Base-by-base conservation (phyloP, 2,329 filamentous ascomycete genomes). In the Amylocarpus encephaloides region DNA sequence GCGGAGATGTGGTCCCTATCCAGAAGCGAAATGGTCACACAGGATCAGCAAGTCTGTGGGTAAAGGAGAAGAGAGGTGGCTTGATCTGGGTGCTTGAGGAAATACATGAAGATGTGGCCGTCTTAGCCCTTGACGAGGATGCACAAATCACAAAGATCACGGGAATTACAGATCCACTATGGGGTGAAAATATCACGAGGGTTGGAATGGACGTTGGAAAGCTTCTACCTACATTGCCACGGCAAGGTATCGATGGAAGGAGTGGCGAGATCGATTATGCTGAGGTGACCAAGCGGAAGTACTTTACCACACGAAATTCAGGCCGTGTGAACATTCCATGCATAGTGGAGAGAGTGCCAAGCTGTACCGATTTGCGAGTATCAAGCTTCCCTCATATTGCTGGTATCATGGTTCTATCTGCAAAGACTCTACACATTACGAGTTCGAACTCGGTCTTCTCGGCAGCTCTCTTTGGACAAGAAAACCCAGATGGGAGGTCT, bases 81-180 rank as follows among this genome's bases (percentile, higher is more conserved):
- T 71, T 98, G 52, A 97, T 98, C 53, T 98, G 93, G 93, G 93
- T 98, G 7, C 71, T 98, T 2, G 93, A 98, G 67, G 93, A 98
- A 69, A 97, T 98, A 53, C 88, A 92, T 49, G 93, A 98, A 69
- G 91, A 98, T 66, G 84, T 93, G 35, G 90, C 88, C 3, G 79
- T 82, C 53, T 70, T 98, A 39, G 77, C 75, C 10, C 76, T 95
- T 16, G 87, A 94, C 64, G 84, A 90, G 50, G 83, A 88, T 26
- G 90, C 89, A 38, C 76, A 78, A 39, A 79, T 96, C 15, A 76
- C 80, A 26, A 81, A 78, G 46, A 76, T 86, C 34, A 76, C 77
- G 2, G 92, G 92, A n/a, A 79, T 86, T n/a, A 79, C 81, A n/a
- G 80, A 83, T 50, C 79, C 85, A 18, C 94, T 97, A 46, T 98